A percentile compares a stretch with the other conserved stretches of the same genome.
phyloP scores from a whole-genome alignment of 208 protist species.

The Trypanosoma brucei region DNA sequence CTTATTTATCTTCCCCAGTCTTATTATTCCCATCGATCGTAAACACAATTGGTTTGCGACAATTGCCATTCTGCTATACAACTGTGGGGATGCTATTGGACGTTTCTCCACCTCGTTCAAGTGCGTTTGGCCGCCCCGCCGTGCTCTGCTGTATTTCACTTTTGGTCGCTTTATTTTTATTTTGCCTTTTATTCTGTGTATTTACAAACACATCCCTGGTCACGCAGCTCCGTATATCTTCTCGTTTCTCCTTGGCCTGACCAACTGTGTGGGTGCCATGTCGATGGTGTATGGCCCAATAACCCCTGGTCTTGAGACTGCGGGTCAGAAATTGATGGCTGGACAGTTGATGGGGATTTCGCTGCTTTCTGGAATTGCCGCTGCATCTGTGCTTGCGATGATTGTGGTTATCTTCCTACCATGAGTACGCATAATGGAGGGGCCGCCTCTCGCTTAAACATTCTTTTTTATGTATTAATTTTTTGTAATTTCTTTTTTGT shows the following conservation, averaged over 20 bases:
- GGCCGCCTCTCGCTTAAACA: neutral
- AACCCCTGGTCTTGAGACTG: slow-evolving; percentile 38
- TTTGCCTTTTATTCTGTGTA: slow-evolving; percentile 72
- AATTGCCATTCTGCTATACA: slow-evolving; percentile 77
- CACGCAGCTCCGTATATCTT: slow-evolving; percentile 57
- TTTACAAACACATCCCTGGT: slow-evolving; percentile 71
- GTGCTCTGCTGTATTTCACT: slow-evolving; percentile 38
- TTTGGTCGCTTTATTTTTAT: slow-evolving; percentile 56
- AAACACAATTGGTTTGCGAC: slow-evolving; percentile 69
- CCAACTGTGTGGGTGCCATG: slow-evolving; percentile 69
- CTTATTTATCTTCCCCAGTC: slow-evolving; percentile 69
- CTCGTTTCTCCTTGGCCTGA: slow-evolving; percentile 50
- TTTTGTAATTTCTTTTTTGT: too few relatives aligned
- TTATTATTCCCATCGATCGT: slow-evolving; percentile 67
- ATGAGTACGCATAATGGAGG: slow-evolving; percentile 11
- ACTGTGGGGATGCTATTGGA: slow-evolving; percentile 72
- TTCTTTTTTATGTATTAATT: neutral
- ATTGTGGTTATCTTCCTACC: slow-evolving; percentile 57
- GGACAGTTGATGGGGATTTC: slow-evolving; percentile 77
- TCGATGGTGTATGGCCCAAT: slow-evolving; percentile 80
- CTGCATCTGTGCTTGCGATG: slow-evolving; percentile 56
- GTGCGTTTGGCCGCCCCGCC: slow-evolving; percentile 44
- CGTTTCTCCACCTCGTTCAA: slow-evolving; percentile 46
- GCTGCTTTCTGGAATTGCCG: slow-evolving; percentile 55
- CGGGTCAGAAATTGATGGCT: slow-evolving; percentile 72